These are phyloP conservation scores for Apostasia ramifera DNA, from an alignment of 106 monocot species.

Conservation along the genomic window DNA sequence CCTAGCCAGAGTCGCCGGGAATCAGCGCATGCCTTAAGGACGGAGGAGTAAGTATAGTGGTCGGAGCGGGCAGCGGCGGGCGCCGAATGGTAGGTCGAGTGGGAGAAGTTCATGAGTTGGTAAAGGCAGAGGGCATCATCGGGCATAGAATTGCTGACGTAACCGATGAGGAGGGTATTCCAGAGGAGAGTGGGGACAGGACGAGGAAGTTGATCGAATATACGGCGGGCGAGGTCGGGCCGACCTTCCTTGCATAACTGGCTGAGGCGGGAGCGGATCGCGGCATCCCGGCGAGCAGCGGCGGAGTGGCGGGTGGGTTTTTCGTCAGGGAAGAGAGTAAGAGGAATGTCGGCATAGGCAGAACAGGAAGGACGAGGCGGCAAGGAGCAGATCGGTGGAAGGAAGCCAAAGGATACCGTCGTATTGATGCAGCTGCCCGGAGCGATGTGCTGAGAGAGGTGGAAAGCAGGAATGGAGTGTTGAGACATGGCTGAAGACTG, in stretches of 20 bases:
- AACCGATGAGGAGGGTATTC: slow-evolving; percentile 88
- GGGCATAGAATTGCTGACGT: slow-evolving; percentile 68
- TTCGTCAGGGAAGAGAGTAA: neutral
- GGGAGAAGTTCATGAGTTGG: slow-evolving; percentile 37
- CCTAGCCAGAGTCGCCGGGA: slow-evolving; percentile 42
- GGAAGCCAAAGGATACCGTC: neutral
- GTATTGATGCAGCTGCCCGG: neutral
- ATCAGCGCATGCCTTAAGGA: slow-evolving; percentile 72
- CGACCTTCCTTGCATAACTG: slow-evolving; percentile 54
- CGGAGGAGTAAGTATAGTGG: slow-evolving; percentile 77
- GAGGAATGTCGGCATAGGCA: neutral
- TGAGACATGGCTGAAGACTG: neutral
- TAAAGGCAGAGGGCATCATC: slow-evolving; percentile 59
- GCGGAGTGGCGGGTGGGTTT: neutral
- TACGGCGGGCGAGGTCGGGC: slow-evolving; percentile 51
- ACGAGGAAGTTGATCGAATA: slow-evolving; percentile 54
- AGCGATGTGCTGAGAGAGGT: neutral
- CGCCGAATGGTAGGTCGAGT: neutral
- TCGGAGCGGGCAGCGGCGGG: slow-evolving; percentile 22
- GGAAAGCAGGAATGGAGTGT: neutral
- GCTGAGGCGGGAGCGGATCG: slow-evolving; percentile 34
- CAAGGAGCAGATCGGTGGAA: neutral
- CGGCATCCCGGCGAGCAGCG: neutral
- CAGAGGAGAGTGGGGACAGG: slow-evolving; percentile 61
- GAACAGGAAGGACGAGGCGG: neutral